A percentile compares a stretch with the other conserved stretches of the same genome.
Conservation (phyloP, 2,329 filamentous ascomycete species). For the Pseudogymnoascus sp. region DNA sequence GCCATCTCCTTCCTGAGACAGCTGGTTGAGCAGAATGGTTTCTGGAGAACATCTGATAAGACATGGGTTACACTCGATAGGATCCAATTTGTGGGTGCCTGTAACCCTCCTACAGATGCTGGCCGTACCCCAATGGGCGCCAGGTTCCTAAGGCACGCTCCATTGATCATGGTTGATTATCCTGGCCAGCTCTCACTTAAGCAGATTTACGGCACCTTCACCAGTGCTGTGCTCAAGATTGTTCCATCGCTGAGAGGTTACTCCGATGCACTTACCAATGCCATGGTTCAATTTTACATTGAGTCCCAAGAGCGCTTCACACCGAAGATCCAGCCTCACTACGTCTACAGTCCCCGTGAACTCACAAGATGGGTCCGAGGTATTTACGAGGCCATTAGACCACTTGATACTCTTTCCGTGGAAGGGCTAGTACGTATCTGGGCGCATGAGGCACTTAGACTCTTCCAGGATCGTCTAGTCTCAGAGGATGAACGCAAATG, state of each 20-base stretch:
- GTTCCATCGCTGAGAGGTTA: constrained; percentile 92
- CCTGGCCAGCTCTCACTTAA: constrained; percentile 88
- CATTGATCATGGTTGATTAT: constrained; percentile 99
- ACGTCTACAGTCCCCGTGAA: constrained; percentile 98
- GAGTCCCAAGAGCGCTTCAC: constrained; percentile 94
- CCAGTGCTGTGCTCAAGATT: constrained; percentile 91
- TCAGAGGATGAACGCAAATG: constrained; percentile 89
- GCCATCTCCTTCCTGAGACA: constrained; percentile 97
- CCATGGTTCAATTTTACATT: constrained; percentile 95
- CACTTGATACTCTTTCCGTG: constrained; percentile 76
- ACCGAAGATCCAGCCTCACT: constrained; percentile 93
- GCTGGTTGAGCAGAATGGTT: constrained; percentile 96
- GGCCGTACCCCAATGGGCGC: constrained; percentile 91
- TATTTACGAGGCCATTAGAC: constrained; percentile 92
- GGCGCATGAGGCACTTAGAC: constrained; percentile 90
- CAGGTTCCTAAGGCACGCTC: constrained; percentile 90
- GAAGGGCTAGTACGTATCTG: constrained; percentile 95
- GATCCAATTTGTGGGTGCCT: constrained; percentile 98
- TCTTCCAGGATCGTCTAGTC: constrained; percentile 97
- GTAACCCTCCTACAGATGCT: constrained; percentile 95
- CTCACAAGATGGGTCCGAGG: constrained; percentile 96
- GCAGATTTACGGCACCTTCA: constrained; percentile 99
- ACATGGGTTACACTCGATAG: constrained; percentile 96
- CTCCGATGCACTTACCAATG: constrained; percentile 84
- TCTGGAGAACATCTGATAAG: constrained; percentile 97